These are phyloP conservation scores for Paecilomyces variotii DNA, from an alignment of 2,329 filamentous ascomycete genomes.

Conservation along the genomic window DNA sequence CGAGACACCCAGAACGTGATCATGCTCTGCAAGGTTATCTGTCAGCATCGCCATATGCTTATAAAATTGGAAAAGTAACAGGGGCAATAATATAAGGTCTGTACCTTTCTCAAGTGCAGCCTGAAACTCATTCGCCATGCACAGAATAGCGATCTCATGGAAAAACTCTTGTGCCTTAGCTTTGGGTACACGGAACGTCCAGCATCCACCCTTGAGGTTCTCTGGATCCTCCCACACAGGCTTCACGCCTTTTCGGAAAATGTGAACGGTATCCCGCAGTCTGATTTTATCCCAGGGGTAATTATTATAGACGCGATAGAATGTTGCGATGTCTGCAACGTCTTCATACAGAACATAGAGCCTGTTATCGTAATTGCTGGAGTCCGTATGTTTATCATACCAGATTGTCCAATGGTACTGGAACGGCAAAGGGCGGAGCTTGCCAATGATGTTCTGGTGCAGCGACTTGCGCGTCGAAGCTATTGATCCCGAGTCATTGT, in stretches of 20 bases:
- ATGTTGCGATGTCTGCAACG: conserved; percentile 41
- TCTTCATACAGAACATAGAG: conserved; percentile 33
- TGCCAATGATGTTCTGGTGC: conserved; percentile 36
- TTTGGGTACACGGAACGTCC: conserved; percentile 88
- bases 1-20: conserved; percentile 79
- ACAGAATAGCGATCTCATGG: conserved; percentile 27
- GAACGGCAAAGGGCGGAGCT: conserved; percentile 38
- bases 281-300: conserved; percentile 68
- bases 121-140: conserved; percentile 33
- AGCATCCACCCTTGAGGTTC: conserved; percentile 77
- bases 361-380: conserved; percentile 21
- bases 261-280: conserved; percentile 68
- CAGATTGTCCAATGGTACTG: conserved; percentile 42
- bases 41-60: background rate
- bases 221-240: conserved; percentile 80
- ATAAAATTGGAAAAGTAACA: background rate
- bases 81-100: conserved; percentile 29
- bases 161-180: conserved; percentile 48
- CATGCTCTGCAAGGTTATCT: conserved; percentile 51
- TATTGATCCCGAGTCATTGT: background rate
- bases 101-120: conserved; percentile 71
- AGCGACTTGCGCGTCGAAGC: conserved; percentile 27
- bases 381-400: conserved; percentile 36
- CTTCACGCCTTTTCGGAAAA: conserved; percentile 70
- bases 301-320: conserved; percentile 77